phyloP scores from a whole-genome alignment of 352 stramenopile species.

The Globisporangium okanoganense region DNA sequence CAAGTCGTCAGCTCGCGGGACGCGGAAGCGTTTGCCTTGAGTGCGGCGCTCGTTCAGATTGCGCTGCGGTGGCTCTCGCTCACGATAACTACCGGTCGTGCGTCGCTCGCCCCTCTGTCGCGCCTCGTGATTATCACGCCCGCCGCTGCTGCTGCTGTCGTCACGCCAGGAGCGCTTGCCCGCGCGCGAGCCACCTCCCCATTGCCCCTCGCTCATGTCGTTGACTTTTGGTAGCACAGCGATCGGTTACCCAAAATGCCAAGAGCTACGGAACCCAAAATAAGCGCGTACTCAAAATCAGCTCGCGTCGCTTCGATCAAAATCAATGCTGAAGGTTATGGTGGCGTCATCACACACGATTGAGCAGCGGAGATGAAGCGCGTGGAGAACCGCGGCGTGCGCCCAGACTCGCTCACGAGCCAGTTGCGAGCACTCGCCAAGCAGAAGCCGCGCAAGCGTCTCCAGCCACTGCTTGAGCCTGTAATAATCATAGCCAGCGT shows the following conservation, averaged over 20 bases:
- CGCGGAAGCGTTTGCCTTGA: constrained; percentile 12
- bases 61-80: not conserved
- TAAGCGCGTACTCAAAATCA: not conserved
- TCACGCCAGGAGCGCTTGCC: constrained; percentile 11
- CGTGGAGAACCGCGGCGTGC: constrained; percentile 29
- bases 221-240: not conserved
- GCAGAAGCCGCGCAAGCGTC: constrained; percentile 25
- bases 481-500: constrained; percentile 1
- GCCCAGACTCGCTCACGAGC: constrained; percentile 38
- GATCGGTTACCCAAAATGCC: not conserved
- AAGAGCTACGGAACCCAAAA: not conserved
- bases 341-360: not conserved
- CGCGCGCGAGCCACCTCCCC: not conserved
- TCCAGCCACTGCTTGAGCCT: constrained; percentile 17
- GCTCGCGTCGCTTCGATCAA: constrained; percentile 4
- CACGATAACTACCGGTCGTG: not conserved
- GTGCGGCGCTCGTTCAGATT: constrained; percentile 3
- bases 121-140: not conserved
- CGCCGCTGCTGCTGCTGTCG: not conserved
- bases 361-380: not conserved
- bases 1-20: constrained; percentile 26
- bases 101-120: not conserved
- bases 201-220: constrained; percentile 1
- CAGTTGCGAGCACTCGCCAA: constrained; percentile 34
- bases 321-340: not conserved